Evolutionary conservation across 1,284 basidiomycete genomes (phyloP), one percentile per base, ranked within the genome.

Genomic region (Thecaphora thlaspeos): DNA sequence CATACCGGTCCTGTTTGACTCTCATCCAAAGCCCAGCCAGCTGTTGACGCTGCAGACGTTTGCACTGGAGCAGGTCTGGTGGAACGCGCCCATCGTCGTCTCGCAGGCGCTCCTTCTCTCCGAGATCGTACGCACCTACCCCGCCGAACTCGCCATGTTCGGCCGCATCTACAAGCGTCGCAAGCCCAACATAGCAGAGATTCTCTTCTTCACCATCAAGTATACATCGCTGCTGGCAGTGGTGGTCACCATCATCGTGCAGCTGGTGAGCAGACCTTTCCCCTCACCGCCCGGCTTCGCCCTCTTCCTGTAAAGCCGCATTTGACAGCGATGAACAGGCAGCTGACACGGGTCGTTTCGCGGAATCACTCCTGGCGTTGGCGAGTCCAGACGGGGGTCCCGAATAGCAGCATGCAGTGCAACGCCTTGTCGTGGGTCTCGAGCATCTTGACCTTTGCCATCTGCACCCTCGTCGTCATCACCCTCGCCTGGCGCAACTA

Each of bases 131-230:
- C 55, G 63, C 5, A 61, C 59, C 7, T 58, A 50, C 23, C 63
- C 63, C 0, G 59, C 59, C 9, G 63, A 66, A 37, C 15, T 62
- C 2, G 32, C 59, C 1, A 52, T 66, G 59, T 0, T 66, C 1
- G 17, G 24, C n/a, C 48, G 63, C 2, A 28, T 66, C 19, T 14
- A 21, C 5, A 42, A 47, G 23, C 51, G 63, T 4, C 28, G 34
- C 15, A 58, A 61, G 32, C 58, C 55, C 17, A 66, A 66, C 53
- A 51, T 66, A 47, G 63, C 63, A 39, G 63, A 66, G 46, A 52
- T 59, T 21, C 51, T 66, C 10, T 66, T 62, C 50, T n/a, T 66
- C 18, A 18, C 49, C 18, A 61, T 66, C 55, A 66, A 66, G 55
- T 65, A 65, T 26, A 32, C 56, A 1, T 40, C 51, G 10, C 41